Base-by-base conservation (phyloP, 805 yeast species). In the Kuraishia molischiana region DNA sequence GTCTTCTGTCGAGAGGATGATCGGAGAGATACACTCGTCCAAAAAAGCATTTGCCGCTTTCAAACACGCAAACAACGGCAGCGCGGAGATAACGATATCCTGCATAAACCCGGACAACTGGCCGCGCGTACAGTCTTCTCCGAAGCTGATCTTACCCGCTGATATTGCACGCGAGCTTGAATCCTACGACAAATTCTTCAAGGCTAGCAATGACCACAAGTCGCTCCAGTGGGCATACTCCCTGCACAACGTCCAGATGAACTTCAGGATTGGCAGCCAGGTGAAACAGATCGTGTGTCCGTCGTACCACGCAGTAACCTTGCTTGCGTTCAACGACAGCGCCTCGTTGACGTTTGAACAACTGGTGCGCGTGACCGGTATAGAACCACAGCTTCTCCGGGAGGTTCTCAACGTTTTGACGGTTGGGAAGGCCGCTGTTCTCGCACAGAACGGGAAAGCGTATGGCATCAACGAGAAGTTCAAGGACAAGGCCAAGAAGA, bases 321-420 rank as follows among this genome's bases (percentile, higher is more conserved):
- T 37, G 5, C 19, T 37, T 17, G 31, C 36, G 14, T 37, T 37
- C 18, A 26, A 37, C 15, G 32, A 31, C 14, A 24, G 14, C n/a
- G 36, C 22, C 14, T 14, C 13, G 21, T 14, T 32, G 21, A 24
- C 24, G 5, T 24, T 37, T 14, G 35, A n/a, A 11, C 20, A 37
- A 22, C 19, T 37, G 26, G 9, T 21, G 15, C 24, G 18, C 5
- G 10, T 26, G 19, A 32, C 39, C 15, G 33, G 24, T 13, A 31
- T 37, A 19, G 29, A 31, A 8, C 24, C 13, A 5, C 15, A n/a
- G 18, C 19, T 17, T 17, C 19, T 37, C n/a, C 21, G 24, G 15
- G 39, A 37, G 8, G 21, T 19, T 18, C 32, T 37, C 11, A 17
- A 15, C 14, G 36, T 21, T 14, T 32, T 37, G 4, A 6, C 28